Evolutionary conservation across 306 rosid genomes (phyloP), one percentile per base, ranked within the genome.

Genomic region (Rosa rugosa): DNA sequence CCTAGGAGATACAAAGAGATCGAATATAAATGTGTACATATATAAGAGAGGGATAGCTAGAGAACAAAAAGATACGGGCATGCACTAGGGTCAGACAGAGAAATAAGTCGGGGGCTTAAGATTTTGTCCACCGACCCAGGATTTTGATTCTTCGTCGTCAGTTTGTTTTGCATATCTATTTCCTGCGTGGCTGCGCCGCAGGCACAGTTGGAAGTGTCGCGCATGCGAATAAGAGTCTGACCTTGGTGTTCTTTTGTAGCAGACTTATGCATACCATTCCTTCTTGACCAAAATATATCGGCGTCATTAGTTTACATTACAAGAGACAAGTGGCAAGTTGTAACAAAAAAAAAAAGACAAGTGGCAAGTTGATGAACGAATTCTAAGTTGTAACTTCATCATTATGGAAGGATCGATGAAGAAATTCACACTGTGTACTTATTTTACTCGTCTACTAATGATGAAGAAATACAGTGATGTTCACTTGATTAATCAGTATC

Each of bases 191-290:
- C 47, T 27, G 63, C 80, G 82, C 86, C 88, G 86, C 86, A 82
- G 81, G 75, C 85, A 79, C 50, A 83, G 89, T 76, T 79, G 70
- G 63, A 77, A 25, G 69, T 84, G 88, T 88, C 88, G 87, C 88
- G 92, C 90, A 88, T 88, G 92, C 90, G 44, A 47, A 31, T 72
- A 59, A 59, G 56, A 41, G 2, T 42, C 44, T 59, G 77, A 74
- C 53, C 45, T 22, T n/a, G 16, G 42, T 23, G 56, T 14, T 75
- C 56, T 40, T 67, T 18, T 56, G 51, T 25, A 40, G 51, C 69
- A 74, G 40, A 74, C 41, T n/a, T 40, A 6, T 72, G 56, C 54
- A 72, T 51, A 72, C 69, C 69, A 63, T 2, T 72, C 11, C n/a
- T 5, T 12, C 5, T 53, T 72, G 34, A 72, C 71, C 25, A 17